These are phyloP conservation scores for Capillidium heterosporum DNA, from an alignment of 371 early-diverging fungal species.

Conservation along the genomic window DNA sequence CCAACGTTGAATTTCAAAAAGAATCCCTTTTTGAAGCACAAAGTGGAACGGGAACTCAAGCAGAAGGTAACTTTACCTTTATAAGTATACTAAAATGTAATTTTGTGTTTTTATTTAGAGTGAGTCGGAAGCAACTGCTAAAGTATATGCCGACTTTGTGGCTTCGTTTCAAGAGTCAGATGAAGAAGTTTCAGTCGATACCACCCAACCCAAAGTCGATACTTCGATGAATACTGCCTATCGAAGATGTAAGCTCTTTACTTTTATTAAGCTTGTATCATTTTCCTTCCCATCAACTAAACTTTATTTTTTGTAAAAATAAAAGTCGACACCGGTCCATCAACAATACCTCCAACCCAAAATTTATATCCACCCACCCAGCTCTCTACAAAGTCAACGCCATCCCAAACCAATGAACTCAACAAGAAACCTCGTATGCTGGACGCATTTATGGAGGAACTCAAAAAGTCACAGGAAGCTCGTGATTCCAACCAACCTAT, in stretches of 20 bases:
- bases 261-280: no score
- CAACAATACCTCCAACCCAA: no score
- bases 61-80: neutral
- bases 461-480: neutral
- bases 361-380: no score
- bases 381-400: no score
- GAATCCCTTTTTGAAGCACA: constrained; percentile 1
- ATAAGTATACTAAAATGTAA: neutral
- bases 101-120: neutral
- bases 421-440: neutral
- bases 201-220: constrained; percentile 40
- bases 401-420: no score
- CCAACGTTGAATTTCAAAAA: no score
- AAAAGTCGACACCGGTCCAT: no score
- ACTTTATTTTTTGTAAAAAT: no score
- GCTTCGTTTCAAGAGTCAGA: constrained; percentile 60
- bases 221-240: no score
- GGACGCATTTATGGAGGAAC: neutral
- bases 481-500: neutral
- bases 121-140: constrained; percentile 37
- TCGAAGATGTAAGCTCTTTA: no score
- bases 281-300: no score
- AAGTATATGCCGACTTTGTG: constrained; percentile 66
- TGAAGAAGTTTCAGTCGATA: constrained; percentile 28
- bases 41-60: constrained; percentile 2